phyloP scores from a whole-genome alignment of 179 eudicot species.

The Nepenthes alata region DNA sequence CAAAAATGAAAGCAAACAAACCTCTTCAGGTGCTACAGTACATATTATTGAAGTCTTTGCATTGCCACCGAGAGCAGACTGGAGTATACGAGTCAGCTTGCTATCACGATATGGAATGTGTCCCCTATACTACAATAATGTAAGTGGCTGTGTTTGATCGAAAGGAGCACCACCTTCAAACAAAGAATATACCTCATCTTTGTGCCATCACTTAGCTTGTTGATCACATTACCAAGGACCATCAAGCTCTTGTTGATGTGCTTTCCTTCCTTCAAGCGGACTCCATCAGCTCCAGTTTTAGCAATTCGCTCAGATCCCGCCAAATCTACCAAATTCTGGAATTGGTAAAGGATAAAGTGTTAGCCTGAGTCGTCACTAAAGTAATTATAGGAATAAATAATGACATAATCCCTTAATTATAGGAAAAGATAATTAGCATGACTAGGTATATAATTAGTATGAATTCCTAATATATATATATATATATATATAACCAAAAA shows the following conservation, averaged over 20 bases:
- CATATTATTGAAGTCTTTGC: constrained; percentile 96
- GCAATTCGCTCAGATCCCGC: constrained; percentile 97
- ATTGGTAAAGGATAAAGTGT: constrained; percentile 1
- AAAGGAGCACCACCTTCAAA: not conserved
- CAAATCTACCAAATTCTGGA: constrained; percentile 81
- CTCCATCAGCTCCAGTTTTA: constrained; percentile 98
- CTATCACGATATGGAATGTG: constrained; percentile 98
- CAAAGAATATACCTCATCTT: constrained; percentile 56
- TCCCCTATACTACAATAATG: constrained; percentile 38
- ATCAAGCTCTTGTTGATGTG: constrained; percentile 88
- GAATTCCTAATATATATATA: no score
- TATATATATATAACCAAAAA: no score
- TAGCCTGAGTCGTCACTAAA: no score
- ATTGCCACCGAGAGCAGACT: constrained; percentile 97
- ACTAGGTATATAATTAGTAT: no score
- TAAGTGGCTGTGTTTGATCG: constrained; percentile 3
- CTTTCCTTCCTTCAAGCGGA: constrained; percentile 88
- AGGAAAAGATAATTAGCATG: not conserved
- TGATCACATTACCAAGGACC: constrained; percentile 92
- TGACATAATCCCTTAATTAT: no score
- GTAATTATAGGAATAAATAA: no score
- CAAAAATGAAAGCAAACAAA: constrained; percentile 8
- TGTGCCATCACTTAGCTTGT: constrained; percentile 83
- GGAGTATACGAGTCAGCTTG: constrained; percentile 93
- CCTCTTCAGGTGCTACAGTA: constrained; percentile 97